Evolutionary conservation across 2,329 filamentous ascomycete genomes (phyloP).

Genomic region (Fusarium incarnatum): DNA sequence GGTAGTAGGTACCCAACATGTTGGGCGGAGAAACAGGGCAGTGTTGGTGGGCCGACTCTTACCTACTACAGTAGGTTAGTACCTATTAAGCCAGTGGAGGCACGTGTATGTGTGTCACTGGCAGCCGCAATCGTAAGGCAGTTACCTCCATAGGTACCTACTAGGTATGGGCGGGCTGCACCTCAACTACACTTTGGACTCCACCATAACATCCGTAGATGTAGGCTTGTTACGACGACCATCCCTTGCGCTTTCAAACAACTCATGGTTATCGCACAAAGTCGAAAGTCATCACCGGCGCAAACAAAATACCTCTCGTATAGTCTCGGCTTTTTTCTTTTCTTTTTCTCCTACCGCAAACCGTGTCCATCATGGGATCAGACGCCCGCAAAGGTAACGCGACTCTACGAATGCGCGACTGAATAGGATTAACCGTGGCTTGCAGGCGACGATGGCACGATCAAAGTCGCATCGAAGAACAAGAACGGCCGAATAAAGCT

Average conservation of each 20-base stretch:
- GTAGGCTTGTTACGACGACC: constrained; percentile 31
- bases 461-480: constrained; percentile 72
- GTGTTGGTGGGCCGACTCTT: constrained; percentile 30
- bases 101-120: constrained; percentile 44
- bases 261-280: constrained; percentile 15
- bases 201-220: constrained; percentile 25
- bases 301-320: not conserved
- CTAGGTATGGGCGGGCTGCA: not conserved
- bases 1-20: too few relatives aligned
- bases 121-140: constrained; percentile 35
- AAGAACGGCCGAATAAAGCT: constrained; percentile 69
- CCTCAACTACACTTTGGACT: constrained; percentile 30
- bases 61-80: too few relatives aligned
- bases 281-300: not conserved
- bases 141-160: not conserved
- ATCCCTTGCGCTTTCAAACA: constrained; percentile 11
- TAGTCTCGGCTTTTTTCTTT: not conserved
- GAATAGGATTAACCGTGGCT: constrained; percentile 31
- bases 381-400: constrained; percentile 49
- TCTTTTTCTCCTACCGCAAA: not conserved
- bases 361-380: constrained; percentile 36
- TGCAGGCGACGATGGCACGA: constrained; percentile 67
- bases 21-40: constrained; percentile 35
- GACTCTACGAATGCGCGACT: constrained; percentile 20
- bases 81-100: constrained; percentile 1